Conservation (phyloP, 1,139 yeast genomes). For the Geotrichum aggregatum region DNA sequence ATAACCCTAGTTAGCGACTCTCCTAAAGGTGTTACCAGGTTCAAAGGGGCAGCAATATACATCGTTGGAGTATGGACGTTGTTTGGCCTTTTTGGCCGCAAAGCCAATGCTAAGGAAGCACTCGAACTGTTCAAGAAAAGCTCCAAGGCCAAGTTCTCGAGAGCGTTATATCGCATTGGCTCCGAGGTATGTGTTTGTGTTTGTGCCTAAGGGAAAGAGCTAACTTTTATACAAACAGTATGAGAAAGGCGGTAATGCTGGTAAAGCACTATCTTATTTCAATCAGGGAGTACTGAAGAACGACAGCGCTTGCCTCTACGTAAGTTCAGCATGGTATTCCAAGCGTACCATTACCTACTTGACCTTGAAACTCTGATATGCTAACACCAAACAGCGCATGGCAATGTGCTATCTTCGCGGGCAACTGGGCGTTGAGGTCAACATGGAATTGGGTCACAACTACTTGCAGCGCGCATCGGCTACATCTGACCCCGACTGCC, state of each 20-base stretch:
- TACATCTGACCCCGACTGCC: constrained; percentile 39
- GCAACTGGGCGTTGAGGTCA: constrained; percentile 31
- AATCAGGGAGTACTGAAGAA: constrained; percentile 19
- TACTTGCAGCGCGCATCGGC: constrained; percentile 33
- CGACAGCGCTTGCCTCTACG: constrained; percentile 20
- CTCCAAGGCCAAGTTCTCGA: constrained; percentile 33
- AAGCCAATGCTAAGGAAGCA: constrained; percentile 27
- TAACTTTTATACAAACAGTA: constrained; percentile 7
- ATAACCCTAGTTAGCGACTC: constrained; percentile 27
- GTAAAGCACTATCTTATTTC: constrained; percentile 18
- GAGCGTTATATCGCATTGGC: constrained; percentile 40
- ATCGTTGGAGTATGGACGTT: constrained; percentile 34
- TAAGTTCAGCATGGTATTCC: constrained; percentile 2
- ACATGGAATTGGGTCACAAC: constrained; percentile 31
- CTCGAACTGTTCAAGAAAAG: constrained; percentile 33
- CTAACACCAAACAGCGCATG: constrained; percentile 26
- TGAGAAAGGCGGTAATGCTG: constrained; percentile 20
- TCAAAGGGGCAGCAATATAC: constrained; percentile 33
- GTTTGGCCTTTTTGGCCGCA: constrained; percentile 32
- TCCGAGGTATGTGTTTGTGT: constrained; percentile 24
- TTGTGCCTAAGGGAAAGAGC: not conserved
- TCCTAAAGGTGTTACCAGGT: constrained; percentile 24
- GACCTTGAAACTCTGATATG: constrained; percentile 14
- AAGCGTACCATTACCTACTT: not conserved
- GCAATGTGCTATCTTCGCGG: constrained; percentile 39